Base-by-base conservation (phyloP, 2,329 filamentous ascomycete species). In the Cladosporium sphaerospermum region DNA sequence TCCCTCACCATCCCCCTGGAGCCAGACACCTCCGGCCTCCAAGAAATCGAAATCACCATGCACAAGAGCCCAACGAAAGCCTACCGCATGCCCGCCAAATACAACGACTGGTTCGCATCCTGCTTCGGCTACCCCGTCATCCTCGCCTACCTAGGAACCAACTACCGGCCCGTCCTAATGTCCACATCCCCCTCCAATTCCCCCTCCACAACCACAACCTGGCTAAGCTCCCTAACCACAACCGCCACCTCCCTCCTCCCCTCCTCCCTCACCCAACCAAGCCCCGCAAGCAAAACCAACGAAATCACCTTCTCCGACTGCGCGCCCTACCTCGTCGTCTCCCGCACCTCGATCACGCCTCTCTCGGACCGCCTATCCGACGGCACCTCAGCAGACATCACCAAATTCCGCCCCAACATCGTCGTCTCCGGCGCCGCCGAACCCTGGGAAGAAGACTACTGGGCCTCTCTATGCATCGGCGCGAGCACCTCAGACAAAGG, bases 301-400 rank as follows among this genome's bases (percentile, higher is more conserved):
- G 32, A 55, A 23, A 76, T 92, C 41, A 81, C 80, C 2, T 93
- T 92, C 69, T 80, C 83, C 37, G 88, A 93, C 68, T 80, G 81
- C 57, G 87, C 88, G 1, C 85, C 88, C 0, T 87, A 86, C 66
- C 78, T 96, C 11, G 69, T 96, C 19, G 78, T 85, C 4, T 88
- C 84, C 0, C 77, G 83, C 56, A 78, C 81, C 2, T 93, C 87
- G 1, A 77, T 91, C n/a, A 70, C 75, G 16, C 77, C 88, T 60
- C 79, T 95, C 44, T 81, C 79, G 33, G 54, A 59, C 7, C 64
- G 71, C 5, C 62, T 76, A 0, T 60, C 67, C 0, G 63, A 65
- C 0, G 67, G 64, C 10, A 67, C 45, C 49, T 54, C 63, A 44
- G 72, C 74, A 67, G 73, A 76, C 55, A 69, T 76, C 33, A 69